Percentiles rank a stretch among this genome's conserved stretches.
These are phyloP conservation scores for Gonapodya prolifera DNA, from an alignment of 192 early-diverging fungal species.

Conservation along the genomic window DNA sequence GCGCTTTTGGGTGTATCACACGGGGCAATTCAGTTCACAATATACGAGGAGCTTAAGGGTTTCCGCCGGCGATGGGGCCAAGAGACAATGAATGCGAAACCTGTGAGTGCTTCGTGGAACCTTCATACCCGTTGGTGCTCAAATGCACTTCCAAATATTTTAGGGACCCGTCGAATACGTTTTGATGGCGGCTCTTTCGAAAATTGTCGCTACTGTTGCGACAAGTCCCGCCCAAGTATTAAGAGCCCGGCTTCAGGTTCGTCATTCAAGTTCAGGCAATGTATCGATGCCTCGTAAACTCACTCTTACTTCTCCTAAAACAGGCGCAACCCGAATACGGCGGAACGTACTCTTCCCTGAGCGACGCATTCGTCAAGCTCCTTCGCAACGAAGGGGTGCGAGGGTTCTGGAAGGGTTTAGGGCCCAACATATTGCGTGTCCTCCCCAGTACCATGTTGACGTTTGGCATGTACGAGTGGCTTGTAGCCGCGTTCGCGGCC, in stretches of 20 bases:
- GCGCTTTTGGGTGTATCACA: constrained; percentile 89
- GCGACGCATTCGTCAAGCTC: not conserved
- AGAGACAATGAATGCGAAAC: not conserved
- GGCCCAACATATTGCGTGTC: constrained; percentile 74
- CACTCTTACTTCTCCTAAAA: not conserved
- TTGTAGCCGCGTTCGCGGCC: constrained; percentile 31
- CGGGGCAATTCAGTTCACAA: constrained; percentile 96
- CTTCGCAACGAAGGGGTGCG: constrained; percentile 51
- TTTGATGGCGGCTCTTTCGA: constrained; percentile 73
- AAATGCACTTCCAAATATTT: not conserved
- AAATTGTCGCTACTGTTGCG: constrained; percentile 67
- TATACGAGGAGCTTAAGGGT: constrained; percentile 93
- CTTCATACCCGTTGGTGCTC: not conserved
- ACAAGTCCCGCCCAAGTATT: constrained; percentile 94
- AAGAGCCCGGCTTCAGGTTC: constrained; percentile 63
- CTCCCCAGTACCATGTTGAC: constrained; percentile 89
- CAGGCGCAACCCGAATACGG: not conserved
- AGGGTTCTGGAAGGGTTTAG: constrained; percentile 89
- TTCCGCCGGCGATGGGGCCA: constrained; percentile 16
- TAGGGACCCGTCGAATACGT: constrained; percentile 51
- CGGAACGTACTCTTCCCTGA: not conserved
- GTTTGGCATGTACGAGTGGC: constrained; percentile 88
- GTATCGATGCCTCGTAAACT: too few species aligned
- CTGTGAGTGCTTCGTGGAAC: not conserved
- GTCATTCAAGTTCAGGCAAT: constrained; percentile 21